phyloP scores from a whole-genome alignment of 805 yeast genomes.

The Nakazawaea wyomingensis region DNA sequence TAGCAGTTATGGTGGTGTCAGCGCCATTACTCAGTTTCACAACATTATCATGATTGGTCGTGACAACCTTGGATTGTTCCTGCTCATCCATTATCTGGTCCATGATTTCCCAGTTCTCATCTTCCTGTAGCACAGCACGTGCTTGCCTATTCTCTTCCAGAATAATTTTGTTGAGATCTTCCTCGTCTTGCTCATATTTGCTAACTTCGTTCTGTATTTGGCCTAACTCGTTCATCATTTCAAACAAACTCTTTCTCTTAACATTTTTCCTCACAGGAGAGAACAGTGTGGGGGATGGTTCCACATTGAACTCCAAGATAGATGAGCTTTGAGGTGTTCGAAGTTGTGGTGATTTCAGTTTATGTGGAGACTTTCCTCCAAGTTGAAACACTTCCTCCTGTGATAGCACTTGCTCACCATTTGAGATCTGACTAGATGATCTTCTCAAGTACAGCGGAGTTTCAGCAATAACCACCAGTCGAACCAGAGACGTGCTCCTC shows the following conservation, averaged over 20 bases:
- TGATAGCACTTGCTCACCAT: not conserved
- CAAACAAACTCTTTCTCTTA: conserved; percentile 27
- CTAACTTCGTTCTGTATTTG: conserved; percentile 25
- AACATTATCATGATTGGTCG: no score
- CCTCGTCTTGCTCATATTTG: conserved; percentile 16
- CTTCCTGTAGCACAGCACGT: conserved; percentile 18
- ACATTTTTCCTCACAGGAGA: conserved; percentile 9
- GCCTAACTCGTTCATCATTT: conserved; percentile 41
- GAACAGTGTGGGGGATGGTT: conserved; percentile 28
- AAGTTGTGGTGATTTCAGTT: not conserved
- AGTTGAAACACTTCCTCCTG: not conserved
- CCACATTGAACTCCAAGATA: conserved; percentile 12
- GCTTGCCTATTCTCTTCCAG: conserved; percentile 16
- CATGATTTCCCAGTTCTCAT: conserved; percentile 12
- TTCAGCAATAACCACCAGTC: conserved; percentile 12
- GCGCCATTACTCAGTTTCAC: no score
- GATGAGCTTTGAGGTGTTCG: not conserved
- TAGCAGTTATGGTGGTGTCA: no score
- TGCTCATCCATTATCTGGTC: not conserved
- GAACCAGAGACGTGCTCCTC: conserved; percentile 13
- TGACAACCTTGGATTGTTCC: no score
- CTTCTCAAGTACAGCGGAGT: conserved; percentile 9
- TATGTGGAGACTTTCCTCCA: not conserved
- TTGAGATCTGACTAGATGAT: not conserved
- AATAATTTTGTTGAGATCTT: conserved; percentile 14